A percentile compares a stretch with the other conserved stretches of the same genome.
phyloP scores from a whole-genome alignment of 2,329 filamentous ascomycete genomes.

The Colletotrichum abscissum region DNA sequence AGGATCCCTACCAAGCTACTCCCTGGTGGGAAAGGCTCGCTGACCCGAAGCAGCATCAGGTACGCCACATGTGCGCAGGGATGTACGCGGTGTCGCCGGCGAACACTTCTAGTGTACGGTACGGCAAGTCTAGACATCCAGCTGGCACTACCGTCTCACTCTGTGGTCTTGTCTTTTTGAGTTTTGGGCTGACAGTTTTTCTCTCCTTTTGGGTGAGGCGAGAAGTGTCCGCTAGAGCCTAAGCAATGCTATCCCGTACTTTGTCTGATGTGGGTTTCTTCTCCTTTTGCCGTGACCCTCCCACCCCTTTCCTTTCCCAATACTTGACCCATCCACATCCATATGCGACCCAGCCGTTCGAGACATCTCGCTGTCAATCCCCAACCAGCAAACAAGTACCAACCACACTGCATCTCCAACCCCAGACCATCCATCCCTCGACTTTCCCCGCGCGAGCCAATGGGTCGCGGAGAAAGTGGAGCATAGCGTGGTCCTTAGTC shows the following conservation, averaged over 20 bases:
- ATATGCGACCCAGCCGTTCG: not conserved
- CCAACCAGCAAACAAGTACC: not conserved
- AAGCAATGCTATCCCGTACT: not conserved
- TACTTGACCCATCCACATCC: not conserved
- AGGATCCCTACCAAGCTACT: not conserved
- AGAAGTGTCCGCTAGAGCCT: not conserved
- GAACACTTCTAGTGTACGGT: not conserved
- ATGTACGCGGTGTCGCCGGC: constrained; percentile 23
- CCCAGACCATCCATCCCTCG: constrained; percentile 25
- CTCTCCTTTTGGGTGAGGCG: not conserved
- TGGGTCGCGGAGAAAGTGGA: constrained; percentile 33
- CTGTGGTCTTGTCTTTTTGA: not conserved
- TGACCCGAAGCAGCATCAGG: constrained; percentile 4
- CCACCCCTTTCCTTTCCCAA: not conserved
- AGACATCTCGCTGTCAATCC: not conserved
- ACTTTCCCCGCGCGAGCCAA: constrained; percentile 30
- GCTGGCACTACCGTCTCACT: not conserved
- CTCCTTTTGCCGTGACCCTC: not conserved
- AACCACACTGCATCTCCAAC: not conserved
- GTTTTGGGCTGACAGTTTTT: not conserved
- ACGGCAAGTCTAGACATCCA: constrained; percentile 9
- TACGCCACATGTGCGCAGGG: constrained; percentile 31
- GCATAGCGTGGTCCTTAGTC: constrained; percentile 6
- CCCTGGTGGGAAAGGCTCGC: constrained; percentile 4
- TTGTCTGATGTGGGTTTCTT: not conserved